Percentiles rank a stretch among this genome's conserved stretches.
These are phyloP conservation scores for Plantago lanceolata DNA, from an alignment of 305 asterid species.

Conservation along the genomic window DNA sequence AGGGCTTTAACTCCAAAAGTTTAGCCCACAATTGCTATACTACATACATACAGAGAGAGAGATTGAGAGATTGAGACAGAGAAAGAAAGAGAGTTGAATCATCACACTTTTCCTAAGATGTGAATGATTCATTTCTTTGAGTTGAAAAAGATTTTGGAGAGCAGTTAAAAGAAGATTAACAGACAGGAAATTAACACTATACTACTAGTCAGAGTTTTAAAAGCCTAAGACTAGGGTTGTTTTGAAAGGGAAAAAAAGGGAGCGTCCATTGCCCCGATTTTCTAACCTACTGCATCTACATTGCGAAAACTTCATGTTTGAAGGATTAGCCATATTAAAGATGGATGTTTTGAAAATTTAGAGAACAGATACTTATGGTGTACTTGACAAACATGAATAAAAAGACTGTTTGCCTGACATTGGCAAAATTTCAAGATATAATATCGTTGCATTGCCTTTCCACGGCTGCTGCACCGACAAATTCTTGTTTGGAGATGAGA, in stretches of 20 bases:
- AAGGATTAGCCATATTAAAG: conserved; percentile 30
- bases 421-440: conserved; percentile 36
- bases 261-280: conserved; percentile 51
- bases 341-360: conserved; percentile 28
- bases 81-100: conserved; percentile 22
- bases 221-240: conserved; percentile 50
- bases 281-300: conserved; percentile 30
- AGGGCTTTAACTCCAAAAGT: conserved; percentile 52
- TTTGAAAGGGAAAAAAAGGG: conserved; percentile 29
- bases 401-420: conserved; percentile 33
- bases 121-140: conserved; percentile 30
- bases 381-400: conserved; percentile 31
- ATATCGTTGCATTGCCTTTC: conserved; percentile 50
- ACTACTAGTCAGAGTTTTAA: conserved; percentile 52
- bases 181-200: conserved; percentile 19
- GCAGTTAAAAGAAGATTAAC: conserved; percentile 15
- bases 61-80: not conserved
- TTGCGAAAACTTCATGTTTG: conserved; percentile 22
- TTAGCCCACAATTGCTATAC: conserved; percentile 28
- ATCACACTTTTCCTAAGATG: conserved; percentile 47
- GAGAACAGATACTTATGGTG: conserved; percentile 15
- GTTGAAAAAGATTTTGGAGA: conserved; percentile 25
- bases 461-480: conserved; percentile 46
- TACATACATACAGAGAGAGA: conserved; percentile 19
- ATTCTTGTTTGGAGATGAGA: conserved; percentile 39